A percentile compares a stretch with the other conserved stretches of the same genome.
These are phyloP conservation scores for Houttuynia cordata DNA, from an alignment of 164 flowering plant species.

Conservation along the genomic window DNA sequence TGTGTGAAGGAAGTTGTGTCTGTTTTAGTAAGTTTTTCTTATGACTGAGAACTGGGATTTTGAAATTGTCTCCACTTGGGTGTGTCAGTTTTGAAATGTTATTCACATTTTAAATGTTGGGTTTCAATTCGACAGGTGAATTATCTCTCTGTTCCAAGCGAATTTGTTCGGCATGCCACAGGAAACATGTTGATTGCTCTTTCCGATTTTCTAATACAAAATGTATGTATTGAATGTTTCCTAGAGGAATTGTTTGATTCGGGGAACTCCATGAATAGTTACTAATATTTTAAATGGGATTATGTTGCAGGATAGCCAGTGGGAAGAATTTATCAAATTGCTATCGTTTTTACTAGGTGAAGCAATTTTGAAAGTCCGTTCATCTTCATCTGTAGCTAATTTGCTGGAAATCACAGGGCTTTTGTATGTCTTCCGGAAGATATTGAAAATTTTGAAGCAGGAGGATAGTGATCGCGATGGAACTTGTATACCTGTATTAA, in stretches of 20 bases:
- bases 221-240: constrained; percentile 25
- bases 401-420: constrained; percentile 38
- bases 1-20: constrained; percentile 22
- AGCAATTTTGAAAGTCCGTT: constrained; percentile 21
- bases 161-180: constrained; percentile 40
- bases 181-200: constrained; percentile 41
- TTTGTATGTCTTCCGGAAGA: constrained; percentile 37
- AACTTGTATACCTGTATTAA: constrained; percentile 24
- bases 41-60: too few relatives aligned
- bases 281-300: neutral
- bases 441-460: constrained; percentile 43
- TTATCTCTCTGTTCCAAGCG: constrained; percentile 28
- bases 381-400: constrained; percentile 10
- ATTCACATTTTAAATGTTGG: neutral
- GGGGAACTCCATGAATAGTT: neutral
- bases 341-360: constrained; percentile 32
- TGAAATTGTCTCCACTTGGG: neutral
- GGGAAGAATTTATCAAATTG: constrained; percentile 30
- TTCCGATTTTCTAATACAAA: constrained; percentile 34
- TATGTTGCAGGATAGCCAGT: constrained; percentile 41
- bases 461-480: constrained; percentile 21
- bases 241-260: neutral
- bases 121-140: constrained; percentile 27
- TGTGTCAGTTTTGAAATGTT: too few relatives aligned
- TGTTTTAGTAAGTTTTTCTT: constrained; percentile 28